Evolutionary conservation across 2,329 filamentous ascomycete species (phyloP).

Genomic region (Talaromyces albobiverticillius): DNA sequence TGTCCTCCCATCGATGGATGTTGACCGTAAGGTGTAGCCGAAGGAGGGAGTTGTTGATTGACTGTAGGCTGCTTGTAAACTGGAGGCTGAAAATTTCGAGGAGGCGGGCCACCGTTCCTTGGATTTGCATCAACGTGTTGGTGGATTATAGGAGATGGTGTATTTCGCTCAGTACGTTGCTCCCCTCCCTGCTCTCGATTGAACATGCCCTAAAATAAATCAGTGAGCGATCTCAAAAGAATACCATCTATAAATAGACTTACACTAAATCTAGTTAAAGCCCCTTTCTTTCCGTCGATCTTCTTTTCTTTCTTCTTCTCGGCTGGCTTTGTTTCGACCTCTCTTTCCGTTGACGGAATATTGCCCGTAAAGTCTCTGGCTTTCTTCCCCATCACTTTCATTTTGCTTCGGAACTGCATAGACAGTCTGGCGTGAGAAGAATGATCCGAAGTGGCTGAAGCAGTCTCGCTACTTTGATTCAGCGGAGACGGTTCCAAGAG

Average conservation of each 20-base stretch:
- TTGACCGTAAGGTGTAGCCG: background rate
- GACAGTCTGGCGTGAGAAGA: conserved; percentile 13
- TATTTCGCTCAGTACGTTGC: background rate
- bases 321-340: background rate
- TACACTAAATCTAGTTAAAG: conserved; percentile 9
- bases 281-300: conserved; percentile 2
- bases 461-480: conserved; percentile 9
- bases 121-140: background rate
- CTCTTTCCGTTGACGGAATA: background rate
- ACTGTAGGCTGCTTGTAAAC: background rate
- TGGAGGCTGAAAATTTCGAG: background rate
- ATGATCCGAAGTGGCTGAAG: conserved; percentile 15
- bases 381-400: conserved; percentile 12
- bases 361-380: background rate
- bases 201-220: conserved; percentile 11
- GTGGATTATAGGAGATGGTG: background rate
- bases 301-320: conserved; percentile 12
- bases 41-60: background rate
- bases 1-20: background rate
- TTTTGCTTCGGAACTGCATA: conserved; percentile 10
- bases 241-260: background rate
- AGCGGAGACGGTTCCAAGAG: conserved; percentile 9
- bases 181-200: conserved; percentile 8
- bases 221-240: background rate
- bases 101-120: background rate